Evolutionary conservation across 1,284 basidiomycete species (phyloP).

Genomic region (Dichomitus squalens): DNA sequence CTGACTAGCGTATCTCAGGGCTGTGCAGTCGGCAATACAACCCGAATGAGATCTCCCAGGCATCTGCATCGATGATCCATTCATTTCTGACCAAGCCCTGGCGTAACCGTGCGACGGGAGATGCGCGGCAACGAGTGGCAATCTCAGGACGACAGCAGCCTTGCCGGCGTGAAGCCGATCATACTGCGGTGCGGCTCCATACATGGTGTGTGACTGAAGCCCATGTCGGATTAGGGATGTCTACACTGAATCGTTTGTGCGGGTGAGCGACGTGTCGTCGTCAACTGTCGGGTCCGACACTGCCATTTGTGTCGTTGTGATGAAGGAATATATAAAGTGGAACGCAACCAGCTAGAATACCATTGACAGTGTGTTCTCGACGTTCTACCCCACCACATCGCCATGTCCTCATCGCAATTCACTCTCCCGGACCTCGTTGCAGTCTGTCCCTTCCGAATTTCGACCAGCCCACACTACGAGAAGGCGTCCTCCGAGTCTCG

Average conservation of each 20-base stretch:
- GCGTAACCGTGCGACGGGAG: neutral
- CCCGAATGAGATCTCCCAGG: slow-evolving; percentile 3
- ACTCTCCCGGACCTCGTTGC: slow-evolving; percentile 58
- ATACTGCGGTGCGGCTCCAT: neutral
- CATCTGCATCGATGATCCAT: neutral
- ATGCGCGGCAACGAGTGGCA: neutral
- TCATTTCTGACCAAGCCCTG: slow-evolving; percentile 1
- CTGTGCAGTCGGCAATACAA: too few species aligned
- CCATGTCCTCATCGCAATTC: slow-evolving; percentile 36
- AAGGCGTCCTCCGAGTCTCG: slow-evolving; percentile 58
- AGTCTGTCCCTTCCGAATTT: slow-evolving; percentile 47
- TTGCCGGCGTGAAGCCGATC: slow-evolving; percentile 9
- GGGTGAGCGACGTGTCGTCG: neutral
- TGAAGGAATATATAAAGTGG: neutral
- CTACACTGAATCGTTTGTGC: neutral
- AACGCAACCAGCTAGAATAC: neutral
- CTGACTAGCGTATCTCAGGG: too few species aligned
- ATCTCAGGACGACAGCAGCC: neutral
- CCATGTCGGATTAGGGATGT: neutral
- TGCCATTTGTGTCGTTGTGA: neutral
- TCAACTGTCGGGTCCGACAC: neutral
- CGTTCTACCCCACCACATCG: neutral
- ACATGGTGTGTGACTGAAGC: neutral
- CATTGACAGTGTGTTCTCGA: neutral
- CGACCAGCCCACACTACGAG: slow-evolving; percentile 56